Base-by-base conservation (phyloP, 169 alveolate species). In the Eimeria necatrix region DNA sequence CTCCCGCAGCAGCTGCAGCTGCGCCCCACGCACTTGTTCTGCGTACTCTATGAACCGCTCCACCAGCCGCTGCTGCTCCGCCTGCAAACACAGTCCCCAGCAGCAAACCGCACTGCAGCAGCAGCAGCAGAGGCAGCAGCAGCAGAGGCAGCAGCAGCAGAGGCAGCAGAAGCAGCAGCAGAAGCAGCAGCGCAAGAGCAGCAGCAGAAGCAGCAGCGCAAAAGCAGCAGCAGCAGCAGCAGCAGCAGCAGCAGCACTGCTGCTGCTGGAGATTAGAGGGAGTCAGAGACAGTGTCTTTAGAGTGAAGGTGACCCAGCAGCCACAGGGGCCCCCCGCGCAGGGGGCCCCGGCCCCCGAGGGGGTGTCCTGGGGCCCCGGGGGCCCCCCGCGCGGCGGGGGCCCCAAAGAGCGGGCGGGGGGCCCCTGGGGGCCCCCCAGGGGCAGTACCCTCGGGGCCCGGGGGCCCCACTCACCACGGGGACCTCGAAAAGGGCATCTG, bases 1-100 rank as follows among this genome's bases (percentile, higher is more conserved):
- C 84, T 76, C 95, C 18, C 95, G 95, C 88, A 91, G 91, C 91
- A 91, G 91, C 22, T 91, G 95, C 73, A 91, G 64, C 91, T 91
- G 95, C 24, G 90, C 60, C 32, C 95, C 95, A n/a, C 90, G 24
- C 68, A 91, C 95, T 53, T 64, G 83, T 5, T 61, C 90, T 56
- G 95, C 87, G 71, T 73, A 91, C 59, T 91, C 95, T 60, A 91
- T 46, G 56, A 91, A 91, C 26, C 95, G 59, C 51, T 91, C 95
- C 56, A 91, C 95, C 64, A 91, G 90, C 48, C 80, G 12, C 49
- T 76, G 89, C 70, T 91, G 95, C 41, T 74, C 95, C 61, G 52
- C 49, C 94, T 90, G 94, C 12, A 32, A 26, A 51, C 24, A 51
- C 16, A n/a, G 52, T 16, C 8, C 26, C 68, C 90, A 59, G 52